Base-by-base conservation (phyloP, 2,329 filamentous ascomycete species). In the Colletotrichum gigasporum region DNA sequence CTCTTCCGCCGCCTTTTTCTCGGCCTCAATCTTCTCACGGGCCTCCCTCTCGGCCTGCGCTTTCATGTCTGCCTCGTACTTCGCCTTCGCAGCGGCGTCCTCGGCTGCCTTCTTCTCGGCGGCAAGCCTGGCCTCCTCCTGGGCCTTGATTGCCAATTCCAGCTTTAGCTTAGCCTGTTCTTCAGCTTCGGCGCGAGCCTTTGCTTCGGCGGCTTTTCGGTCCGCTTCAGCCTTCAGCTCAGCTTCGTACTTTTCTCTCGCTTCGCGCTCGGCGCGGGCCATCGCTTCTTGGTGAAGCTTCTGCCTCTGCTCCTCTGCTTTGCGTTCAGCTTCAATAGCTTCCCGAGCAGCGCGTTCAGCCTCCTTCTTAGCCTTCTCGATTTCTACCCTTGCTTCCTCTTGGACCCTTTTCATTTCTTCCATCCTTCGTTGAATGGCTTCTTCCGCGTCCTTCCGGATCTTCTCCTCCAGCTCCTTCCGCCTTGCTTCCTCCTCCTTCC, bases 391-490 rank as follows among this genome's bases (percentile, higher is more conserved):
- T 1, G 80, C 78, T 52, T 82, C 80, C 52, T 83, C 84, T 37
- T 83, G 74, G 1, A 80, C 80, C 62, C 72, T 75, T 39, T 66
- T 72, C 66, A 76, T 62, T 7, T 81, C 78, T 53, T 82, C 80
- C 75, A 81, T 77, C 67, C 76, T 77, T 60, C 68, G 74, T 45
- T 71, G 67, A 60, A 82, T 79, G 14, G 78, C 77, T 9, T 80
- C 76, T 50, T 85, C 83, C 7, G 83, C 79, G 52, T 85, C 82
- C 55, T 73, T 76, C 28, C 80, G 78, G 22, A 79, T 83, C 67
- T 80, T 77, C 10, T 75, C 76, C 65, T 85, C 82, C 0, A 81
- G 66, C 51, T 82, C 80, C 4, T 75, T 75, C 59, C 80, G 77
- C 69, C 76, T 80, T 32, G 82, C 79, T 9, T 78, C 79, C 10